phyloP scores from a whole-genome alignment of 1,284 basidiomycete genomes.

The Volvariella volvacea region DNA sequence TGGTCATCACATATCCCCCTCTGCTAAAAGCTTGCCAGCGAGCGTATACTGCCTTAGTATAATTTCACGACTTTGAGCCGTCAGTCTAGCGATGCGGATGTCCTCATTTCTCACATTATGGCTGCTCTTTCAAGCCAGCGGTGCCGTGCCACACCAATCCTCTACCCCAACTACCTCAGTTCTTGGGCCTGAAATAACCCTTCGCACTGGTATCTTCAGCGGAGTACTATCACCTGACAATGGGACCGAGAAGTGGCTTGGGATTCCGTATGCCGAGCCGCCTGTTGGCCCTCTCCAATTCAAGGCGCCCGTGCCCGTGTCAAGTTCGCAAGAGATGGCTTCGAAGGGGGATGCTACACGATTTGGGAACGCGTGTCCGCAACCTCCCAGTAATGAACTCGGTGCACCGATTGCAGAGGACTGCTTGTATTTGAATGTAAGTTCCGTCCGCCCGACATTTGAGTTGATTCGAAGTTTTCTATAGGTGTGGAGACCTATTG shows the following conservation, averaged over 20 bases:
- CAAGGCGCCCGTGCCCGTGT: slow-evolving; percentile 51
- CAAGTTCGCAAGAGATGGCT: slow-evolving; percentile 19
- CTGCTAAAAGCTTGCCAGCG: too few species aligned
- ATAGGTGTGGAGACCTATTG: slow-evolving; percentile 37
- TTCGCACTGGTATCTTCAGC: slow-evolving; percentile 40
- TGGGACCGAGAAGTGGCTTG: slow-evolving; percentile 49
- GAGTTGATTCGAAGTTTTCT: not conserved
- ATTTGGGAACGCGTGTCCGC: slow-evolving; percentile 56
- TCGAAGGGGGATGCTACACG: slow-evolving; percentile 34
- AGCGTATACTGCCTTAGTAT: too few species aligned
- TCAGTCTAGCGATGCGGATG: too few species aligned
- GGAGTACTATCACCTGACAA: slow-evolving; percentile 33
- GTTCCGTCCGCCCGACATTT: slow-evolving; percentile 7
- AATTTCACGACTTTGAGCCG: too few species aligned
- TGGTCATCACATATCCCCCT: too few species aligned
- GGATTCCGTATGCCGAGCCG: slow-evolving; percentile 62
- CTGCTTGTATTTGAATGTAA: slow-evolving; percentile 48
- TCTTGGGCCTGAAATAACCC: not conserved
- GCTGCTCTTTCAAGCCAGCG: too few species aligned
- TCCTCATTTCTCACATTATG: too few species aligned
- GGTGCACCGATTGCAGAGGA: slow-evolving; percentile 48
- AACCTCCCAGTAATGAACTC: slow-evolving; percentile 29
- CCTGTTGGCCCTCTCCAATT: slow-evolving; percentile 51
- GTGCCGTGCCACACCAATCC: too few species aligned
- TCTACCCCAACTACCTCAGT: too few species aligned